Percentiles rank a stretch among this genome's conserved stretches.
These are phyloP conservation scores for Sarocladium strictum DNA, from an alignment of 2,329 filamentous ascomycete species.

Conservation along the genomic window DNA sequence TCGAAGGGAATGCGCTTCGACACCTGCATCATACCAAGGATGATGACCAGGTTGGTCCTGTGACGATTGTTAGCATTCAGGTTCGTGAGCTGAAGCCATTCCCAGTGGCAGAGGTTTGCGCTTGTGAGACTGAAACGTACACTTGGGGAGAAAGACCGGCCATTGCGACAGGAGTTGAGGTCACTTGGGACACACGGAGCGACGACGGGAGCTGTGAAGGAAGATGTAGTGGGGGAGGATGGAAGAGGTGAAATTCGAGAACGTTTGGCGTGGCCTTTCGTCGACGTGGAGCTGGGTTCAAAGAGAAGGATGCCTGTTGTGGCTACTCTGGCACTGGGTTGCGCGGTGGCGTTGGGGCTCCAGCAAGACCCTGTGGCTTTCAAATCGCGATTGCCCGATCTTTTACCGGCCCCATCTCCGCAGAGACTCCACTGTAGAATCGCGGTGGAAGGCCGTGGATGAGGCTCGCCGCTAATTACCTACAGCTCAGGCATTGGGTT, in stretches of 20 bases:
- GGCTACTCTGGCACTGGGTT: not conserved
- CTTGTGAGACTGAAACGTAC: slow-evolving; percentile 40
- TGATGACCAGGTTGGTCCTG: slow-evolving; percentile 90
- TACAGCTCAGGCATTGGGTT: too few species aligned
- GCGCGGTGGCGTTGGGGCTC: slow-evolving; percentile 4
- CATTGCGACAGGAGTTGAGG: slow-evolving; percentile 41
- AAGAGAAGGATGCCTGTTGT: not conserved
- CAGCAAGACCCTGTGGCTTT: not conserved
- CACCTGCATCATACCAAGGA: slow-evolving; percentile 97
- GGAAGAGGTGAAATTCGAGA: slow-evolving; percentile 7
- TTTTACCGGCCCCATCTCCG: not conserved
- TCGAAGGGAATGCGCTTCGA: slow-evolving; percentile 95
- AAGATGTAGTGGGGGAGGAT: slow-evolving; percentile 1
- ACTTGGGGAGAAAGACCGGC: slow-evolving; percentile 57
- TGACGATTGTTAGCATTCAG: slow-evolving; percentile 17
- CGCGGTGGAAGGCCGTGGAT: slow-evolving; percentile 5
- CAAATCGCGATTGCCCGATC: not conserved
- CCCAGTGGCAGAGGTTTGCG: not conserved
- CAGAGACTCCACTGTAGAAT: slow-evolving; percentile 7
- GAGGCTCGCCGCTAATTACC: not conserved
- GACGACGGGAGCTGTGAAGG: not conserved
- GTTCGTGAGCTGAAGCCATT: not conserved
- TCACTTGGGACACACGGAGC: slow-evolving; percentile 10
- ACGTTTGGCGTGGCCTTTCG: slow-evolving; percentile 4
- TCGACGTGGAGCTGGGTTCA: slow-evolving; percentile 4